Base-by-base conservation (phyloP, 495 filamentous ascomycete species). In the Penicillium desertorum region DNA sequence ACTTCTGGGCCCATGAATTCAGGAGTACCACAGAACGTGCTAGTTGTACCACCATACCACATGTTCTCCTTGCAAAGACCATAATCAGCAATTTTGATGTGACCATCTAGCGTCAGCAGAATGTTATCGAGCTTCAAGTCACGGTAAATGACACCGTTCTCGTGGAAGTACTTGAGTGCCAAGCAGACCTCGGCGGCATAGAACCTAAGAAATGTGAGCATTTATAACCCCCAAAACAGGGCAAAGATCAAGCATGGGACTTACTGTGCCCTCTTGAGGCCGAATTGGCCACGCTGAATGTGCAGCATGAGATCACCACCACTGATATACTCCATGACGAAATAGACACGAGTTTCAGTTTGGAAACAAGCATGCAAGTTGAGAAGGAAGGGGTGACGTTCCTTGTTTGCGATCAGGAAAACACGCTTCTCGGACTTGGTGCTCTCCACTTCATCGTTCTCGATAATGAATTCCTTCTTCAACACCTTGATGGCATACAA, bases 391-490 rank as follows among this genome's bases (percentile, higher is more conserved):
- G 94, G 94, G 69, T 99, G 94, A 4, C 91, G 88, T 66, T 98
- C 94, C 72, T 96, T 95, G 76, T 99, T 99, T 19, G 94, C 94
- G 70, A 99, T 86, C 64, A 99, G 74, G 75, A 98, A 93, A 32
- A 99, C 94, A 57, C 95, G 83, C 81, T 98, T 98, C 77, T 99
- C 94, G 5, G 95, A 98, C 66, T 92, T 87, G 37, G 89, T 96
- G 76, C 95, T 98, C 71, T 99, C 94, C n/a, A 99, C 94, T 74
- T 99, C 94, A 72, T 99, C 94, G 62, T 99, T 96, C 71, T 99
- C 94, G 57, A 99, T 99, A 69, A 99, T 99, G 71, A 99, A 99
- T 63, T 99, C 94, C 79, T 99, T 99, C 82, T 99, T 99, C 65
- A 99, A 79, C 30, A 99, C 94, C 74, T 99, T 99, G 73, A 99